These are phyloP conservation scores for Porphyrellus cyaneotinctus DNA, from an alignment of 768 basidiomycete species.

Conservation along the genomic window DNA sequence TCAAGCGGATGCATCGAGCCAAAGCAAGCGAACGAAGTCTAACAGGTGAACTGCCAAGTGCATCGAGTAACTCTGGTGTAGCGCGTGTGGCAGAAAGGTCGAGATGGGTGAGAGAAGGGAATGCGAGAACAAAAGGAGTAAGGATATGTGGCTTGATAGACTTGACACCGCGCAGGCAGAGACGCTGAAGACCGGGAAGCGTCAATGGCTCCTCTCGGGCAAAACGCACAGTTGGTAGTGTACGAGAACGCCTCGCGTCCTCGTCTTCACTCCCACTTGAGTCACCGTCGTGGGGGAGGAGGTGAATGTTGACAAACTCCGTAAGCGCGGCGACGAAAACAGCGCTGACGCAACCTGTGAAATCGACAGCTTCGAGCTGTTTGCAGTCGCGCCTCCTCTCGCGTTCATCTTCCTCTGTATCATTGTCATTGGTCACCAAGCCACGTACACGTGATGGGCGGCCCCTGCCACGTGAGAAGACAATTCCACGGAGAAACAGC, in stretches of 20 bases:
- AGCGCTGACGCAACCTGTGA: conserved; percentile 92
- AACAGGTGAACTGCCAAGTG: conserved; percentile 64
- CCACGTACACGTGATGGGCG: conserved; percentile 65
- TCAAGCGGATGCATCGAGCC: conserved; percentile 80
- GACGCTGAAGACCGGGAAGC: conserved; percentile 70
- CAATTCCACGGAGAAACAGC: conserved; percentile 77
- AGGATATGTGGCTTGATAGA: conserved; percentile 68
- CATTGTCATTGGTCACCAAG: conserved; percentile 44
- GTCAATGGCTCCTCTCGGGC: conserved; percentile 46
- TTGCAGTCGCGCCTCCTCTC: conserved; percentile 70
- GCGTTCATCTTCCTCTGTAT: conserved; percentile 72
- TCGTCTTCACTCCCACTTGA: conserved; percentile 44
- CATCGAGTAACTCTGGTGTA: conserved; percentile 67
- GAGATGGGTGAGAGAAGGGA: conserved; percentile 83
- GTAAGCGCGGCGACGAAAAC: conserved; percentile 84
- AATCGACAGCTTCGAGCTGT: conserved; percentile 83
- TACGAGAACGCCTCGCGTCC: conserved; percentile 32
- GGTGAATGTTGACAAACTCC: conserved; percentile 72
- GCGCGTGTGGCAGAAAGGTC: conserved; percentile 89
- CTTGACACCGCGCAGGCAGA: conserved; percentile 79
- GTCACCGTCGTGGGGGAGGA: conserved; percentile 42
- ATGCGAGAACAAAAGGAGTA: conserved; percentile 70
- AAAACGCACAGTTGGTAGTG: conserved; percentile 30
- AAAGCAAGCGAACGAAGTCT: conserved; percentile 77
- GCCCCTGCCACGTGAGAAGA: conserved; percentile 61